Conservation (phyloP, 345 rosid genomes). For the Hibiscus tridactylites region DNA sequence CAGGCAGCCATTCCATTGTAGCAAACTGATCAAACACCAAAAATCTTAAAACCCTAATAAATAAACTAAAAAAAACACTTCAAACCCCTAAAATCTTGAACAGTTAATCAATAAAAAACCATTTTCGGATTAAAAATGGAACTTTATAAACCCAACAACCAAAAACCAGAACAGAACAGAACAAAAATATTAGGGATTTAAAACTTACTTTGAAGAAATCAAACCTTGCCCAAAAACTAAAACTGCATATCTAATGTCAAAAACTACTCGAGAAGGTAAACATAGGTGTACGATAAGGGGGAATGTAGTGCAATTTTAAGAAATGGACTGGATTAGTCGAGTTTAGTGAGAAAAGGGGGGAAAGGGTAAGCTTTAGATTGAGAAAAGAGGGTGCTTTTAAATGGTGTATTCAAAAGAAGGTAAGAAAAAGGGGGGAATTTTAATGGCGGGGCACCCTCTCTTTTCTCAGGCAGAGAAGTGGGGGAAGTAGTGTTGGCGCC, state of each 20-base stretch:
- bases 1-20: background rate
- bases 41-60: slow-evolving; percentile 3
- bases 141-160: background rate
- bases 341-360: background rate
- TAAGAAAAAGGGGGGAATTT: background rate
- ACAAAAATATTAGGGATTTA: background rate
- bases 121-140: background rate
- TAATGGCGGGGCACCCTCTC: background rate
- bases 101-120: background rate
- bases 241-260: background rate
- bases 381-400: background rate
- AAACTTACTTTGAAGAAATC: slow-evolving; percentile 8
- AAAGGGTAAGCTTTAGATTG: background rate
- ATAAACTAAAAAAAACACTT: background rate
- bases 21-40: background rate
- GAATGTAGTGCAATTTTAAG: background rate
- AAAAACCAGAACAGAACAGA: background rate
- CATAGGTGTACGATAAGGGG: background rate
- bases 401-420: background rate
- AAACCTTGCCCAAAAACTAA: slow-evolving; percentile 2
- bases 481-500: background rate
- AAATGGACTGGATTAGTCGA: background rate
- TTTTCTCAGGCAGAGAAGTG: background rate
- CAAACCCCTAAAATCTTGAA: background rate
- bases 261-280: background rate